These are phyloP conservation scores for Epichloe bromicola DNA, from an alignment of 2,329 filamentous ascomycete genomes.

Conservation along the genomic window DNA sequence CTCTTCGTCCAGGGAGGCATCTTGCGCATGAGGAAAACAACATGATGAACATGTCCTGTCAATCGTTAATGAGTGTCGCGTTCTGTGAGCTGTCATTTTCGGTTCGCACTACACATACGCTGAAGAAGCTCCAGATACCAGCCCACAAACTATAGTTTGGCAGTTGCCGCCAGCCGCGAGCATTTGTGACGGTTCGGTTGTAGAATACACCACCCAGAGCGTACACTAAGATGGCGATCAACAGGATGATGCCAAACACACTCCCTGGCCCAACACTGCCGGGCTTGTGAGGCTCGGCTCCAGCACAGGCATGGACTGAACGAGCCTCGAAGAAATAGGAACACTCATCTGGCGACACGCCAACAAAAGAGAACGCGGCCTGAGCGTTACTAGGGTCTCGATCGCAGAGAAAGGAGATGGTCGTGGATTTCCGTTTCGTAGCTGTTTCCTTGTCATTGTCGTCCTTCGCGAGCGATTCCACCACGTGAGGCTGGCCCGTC, in stretches of 20 bases:
- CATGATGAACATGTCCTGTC: slow-evolving; percentile 53
- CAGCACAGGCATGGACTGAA: slow-evolving; percentile 66
- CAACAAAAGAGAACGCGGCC: slow-evolving; percentile 71
- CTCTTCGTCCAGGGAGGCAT: slow-evolving; percentile 49
- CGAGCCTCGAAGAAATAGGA: slow-evolving; percentile 92
- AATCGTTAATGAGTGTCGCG: slow-evolving; percentile 3
- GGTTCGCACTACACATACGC: slow-evolving; percentile 34
- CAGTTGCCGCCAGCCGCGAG: slow-evolving; percentile 86
- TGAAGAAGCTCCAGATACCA: slow-evolving; percentile 71
- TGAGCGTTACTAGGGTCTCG: slow-evolving; percentile 57
- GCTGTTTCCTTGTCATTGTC: slow-evolving; percentile 11
- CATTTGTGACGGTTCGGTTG: slow-evolving; percentile 86
- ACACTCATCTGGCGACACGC: slow-evolving; percentile 73
- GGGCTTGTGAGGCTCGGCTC: slow-evolving; percentile 56
- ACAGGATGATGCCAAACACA: slow-evolving; percentile 78
- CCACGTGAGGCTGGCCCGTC: slow-evolving; percentile 3
- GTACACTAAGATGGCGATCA: slow-evolving; percentile 71
- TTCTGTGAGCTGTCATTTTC: slow-evolving; percentile 18
- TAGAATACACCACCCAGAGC: slow-evolving; percentile 88
- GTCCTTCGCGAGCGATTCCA: slow-evolving; percentile 18
- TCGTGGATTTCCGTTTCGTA: slow-evolving; percentile 57
- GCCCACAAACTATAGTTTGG: slow-evolving; percentile 93
- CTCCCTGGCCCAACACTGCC: slow-evolving; percentile 57
- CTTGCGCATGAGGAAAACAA: slow-evolving; percentile 56
- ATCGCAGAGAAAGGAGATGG: slow-evolving; percentile 90